Evolutionary conservation across 78 protist genomes (phyloP).

Genomic region (Diacronema lutheri): DNA sequence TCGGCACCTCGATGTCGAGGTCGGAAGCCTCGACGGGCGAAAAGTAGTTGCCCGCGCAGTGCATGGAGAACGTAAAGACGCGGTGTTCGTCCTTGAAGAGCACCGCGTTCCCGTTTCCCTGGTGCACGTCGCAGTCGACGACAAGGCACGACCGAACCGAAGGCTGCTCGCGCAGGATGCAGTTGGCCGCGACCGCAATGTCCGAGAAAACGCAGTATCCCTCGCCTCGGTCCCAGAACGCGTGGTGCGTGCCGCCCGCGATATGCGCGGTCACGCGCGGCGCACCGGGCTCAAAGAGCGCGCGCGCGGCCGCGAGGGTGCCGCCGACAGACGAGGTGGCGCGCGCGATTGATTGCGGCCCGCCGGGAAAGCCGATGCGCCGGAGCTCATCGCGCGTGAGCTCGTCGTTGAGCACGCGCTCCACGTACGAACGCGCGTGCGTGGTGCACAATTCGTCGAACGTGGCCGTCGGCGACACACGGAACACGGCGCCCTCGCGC

Average conservation of each 20-base stretch:
- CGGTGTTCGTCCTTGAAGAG: not conserved
- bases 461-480: not conserved
- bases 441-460: not conserved
- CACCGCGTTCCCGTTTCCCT: not conserved
- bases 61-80: not conserved
- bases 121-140: not conserved
- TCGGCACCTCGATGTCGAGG: not conserved
- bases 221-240: slow-evolving; percentile 3
- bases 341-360: not conserved
- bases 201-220: not conserved
- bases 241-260: slow-evolving; percentile 20
- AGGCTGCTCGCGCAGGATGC: not conserved
- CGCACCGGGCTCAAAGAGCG: not conserved
- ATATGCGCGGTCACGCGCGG: not conserved
- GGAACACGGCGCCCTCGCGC: not conserved
- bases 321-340: not conserved
- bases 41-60: not conserved
- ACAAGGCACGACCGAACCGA: not conserved
- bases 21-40: not conserved
- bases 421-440: not conserved
- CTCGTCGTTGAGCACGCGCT: not conserved
- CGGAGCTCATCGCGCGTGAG: not conserved
- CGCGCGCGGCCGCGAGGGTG: not conserved
- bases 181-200: not conserved
- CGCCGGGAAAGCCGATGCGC: not conserved